phyloP scores from a whole-genome alignment of 164 flowering plant species.

The Euptelea pleiosperma region DNA sequence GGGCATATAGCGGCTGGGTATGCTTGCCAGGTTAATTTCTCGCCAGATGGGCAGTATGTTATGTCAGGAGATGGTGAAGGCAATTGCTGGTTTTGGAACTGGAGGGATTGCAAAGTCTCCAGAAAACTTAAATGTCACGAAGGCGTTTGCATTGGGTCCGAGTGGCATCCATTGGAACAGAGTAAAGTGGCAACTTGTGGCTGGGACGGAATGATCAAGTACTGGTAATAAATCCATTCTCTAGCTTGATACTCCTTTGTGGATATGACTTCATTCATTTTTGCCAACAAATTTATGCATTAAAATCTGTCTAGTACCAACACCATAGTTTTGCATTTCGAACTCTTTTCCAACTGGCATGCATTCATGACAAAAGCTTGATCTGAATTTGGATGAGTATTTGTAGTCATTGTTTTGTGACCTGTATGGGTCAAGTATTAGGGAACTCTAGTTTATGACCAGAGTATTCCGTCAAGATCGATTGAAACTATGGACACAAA shows the following conservation, averaged over 20 bases:
- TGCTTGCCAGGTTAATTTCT: conserved; percentile 94
- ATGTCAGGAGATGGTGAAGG: conserved; percentile 97
- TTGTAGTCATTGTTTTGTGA: no score
- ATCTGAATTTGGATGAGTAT: no score
- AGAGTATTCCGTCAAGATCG: no score
- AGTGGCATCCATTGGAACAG: conserved; percentile 92
- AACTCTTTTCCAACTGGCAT: no score
- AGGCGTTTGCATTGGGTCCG: conserved; percentile 87
- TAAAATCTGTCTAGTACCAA: no score
- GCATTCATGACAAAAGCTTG: no score
- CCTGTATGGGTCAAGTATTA: no score
- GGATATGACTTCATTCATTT: not conserved
- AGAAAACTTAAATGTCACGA: conserved; percentile 76
- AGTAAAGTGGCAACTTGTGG: conserved; percentile 96
- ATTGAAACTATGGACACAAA: no score
- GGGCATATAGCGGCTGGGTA: conserved; percentile 90
- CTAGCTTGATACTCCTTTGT: no score
- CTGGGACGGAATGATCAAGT: conserved; percentile 93
- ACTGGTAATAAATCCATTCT: conserved; percentile 45
- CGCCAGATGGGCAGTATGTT: conserved; percentile 92
- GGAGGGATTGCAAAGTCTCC: conserved; percentile 86
- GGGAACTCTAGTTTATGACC: no score
- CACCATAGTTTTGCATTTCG: no score
- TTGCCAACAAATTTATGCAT: no score
- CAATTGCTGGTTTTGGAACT: conserved; percentile 92